A percentile compares a stretch with the other conserved stretches of the same genome.
These are phyloP conservation scores for Lathyrus oleraceus DNA, from an alignment of 306 rosid species.

Conservation along the genomic window DNA sequence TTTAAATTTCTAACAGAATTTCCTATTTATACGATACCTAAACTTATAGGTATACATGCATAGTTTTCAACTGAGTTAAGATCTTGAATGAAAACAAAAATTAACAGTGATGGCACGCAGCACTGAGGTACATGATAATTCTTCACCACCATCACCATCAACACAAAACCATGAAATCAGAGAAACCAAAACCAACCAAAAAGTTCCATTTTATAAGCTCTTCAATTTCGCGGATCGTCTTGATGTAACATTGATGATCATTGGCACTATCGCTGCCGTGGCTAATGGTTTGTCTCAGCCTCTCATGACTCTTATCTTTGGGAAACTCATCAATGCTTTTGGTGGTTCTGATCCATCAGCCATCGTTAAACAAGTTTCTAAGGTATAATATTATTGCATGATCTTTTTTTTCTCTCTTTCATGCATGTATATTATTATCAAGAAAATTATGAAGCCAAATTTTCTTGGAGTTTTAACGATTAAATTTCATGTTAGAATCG, in stretches of 20 bases:
- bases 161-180: background rate
- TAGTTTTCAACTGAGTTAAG: too few relatives aligned
- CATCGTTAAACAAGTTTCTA: slow-evolving; percentile 46
- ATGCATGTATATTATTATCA: background rate
- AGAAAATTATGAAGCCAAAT: background rate
- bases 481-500: background rate
- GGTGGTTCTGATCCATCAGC: slow-evolving; percentile 43
- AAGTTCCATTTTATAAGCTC: slow-evolving; percentile 59
- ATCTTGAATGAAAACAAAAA: too few relatives aligned
- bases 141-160: background rate
- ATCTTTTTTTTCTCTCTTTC: background rate
- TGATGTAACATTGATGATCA: slow-evolving; percentile 55
- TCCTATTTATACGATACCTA: too few relatives aligned
- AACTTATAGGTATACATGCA: too few relatives aligned
- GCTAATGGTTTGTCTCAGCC: slow-evolving; percentile 71
- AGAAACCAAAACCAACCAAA: slow-evolving; percentile 28
- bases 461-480: background rate
- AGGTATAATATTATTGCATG: slow-evolving; percentile 38
- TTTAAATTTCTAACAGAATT: too few relatives aligned
- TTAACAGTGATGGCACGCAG: background rate
- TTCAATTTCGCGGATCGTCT: slow-evolving; percentile 65
- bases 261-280: slow-evolving; percentile 55
- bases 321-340: slow-evolving; percentile 57
- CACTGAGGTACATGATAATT: background rate
- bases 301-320: slow-evolving; percentile 66